Evolutionary conservation across 2,329 filamentous ascomycete species (phyloP).

Genomic region (Cladophialophora yegresii): DNA sequence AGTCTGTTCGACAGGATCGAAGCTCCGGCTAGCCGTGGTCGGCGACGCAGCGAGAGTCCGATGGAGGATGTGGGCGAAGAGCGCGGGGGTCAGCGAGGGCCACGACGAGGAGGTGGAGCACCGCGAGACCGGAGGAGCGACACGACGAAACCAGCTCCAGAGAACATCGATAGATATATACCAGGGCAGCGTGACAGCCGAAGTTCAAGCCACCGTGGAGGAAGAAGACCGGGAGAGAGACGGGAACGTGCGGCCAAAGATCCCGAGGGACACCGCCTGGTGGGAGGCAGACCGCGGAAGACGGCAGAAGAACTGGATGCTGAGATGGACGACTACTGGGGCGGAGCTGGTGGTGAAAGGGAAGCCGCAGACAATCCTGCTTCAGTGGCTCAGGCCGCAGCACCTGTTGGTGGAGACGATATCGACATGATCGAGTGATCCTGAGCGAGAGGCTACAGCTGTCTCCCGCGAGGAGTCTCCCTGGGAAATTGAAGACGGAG

Average conservation of each 20-base stretch:
- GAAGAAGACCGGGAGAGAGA: conserved; percentile 51
- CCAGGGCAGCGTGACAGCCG: conserved; percentile 58
- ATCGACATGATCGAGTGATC: conserved; percentile 70
- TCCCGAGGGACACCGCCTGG: conserved; percentile 46
- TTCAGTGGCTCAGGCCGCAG: conserved; percentile 40
- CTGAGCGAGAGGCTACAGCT: neutral
- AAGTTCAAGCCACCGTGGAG: conserved; percentile 46
- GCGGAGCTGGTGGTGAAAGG: conserved; percentile 46
- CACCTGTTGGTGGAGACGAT: conserved; percentile 53
- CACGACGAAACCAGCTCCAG: conserved; percentile 58
- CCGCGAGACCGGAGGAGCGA: conserved; percentile 57
- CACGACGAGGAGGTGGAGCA: conserved; percentile 37
- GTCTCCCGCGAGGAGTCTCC: neutral
- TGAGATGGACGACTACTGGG: conserved; percentile 97
- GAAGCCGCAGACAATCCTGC: conserved; percentile 41
- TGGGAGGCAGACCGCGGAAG: conserved; percentile 69
- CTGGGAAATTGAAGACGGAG: neutral
- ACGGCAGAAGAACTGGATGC: conserved; percentile 89
- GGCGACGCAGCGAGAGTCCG: conserved; percentile 48
- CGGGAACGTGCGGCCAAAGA: conserved; percentile 39
- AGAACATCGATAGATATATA: conserved; percentile 77
- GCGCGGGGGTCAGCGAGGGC: conserved; percentile 45
- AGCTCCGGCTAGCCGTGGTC: conserved; percentile 44
- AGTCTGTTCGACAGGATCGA: conserved; percentile 68
- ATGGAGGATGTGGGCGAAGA: conserved; percentile 41